A percentile compares a stretch with the other conserved stretches of the same genome.
These are phyloP conservation scores for Boletus rubropictus DNA, from an alignment of 768 basidiomycete species.

Conservation along the genomic window DNA sequence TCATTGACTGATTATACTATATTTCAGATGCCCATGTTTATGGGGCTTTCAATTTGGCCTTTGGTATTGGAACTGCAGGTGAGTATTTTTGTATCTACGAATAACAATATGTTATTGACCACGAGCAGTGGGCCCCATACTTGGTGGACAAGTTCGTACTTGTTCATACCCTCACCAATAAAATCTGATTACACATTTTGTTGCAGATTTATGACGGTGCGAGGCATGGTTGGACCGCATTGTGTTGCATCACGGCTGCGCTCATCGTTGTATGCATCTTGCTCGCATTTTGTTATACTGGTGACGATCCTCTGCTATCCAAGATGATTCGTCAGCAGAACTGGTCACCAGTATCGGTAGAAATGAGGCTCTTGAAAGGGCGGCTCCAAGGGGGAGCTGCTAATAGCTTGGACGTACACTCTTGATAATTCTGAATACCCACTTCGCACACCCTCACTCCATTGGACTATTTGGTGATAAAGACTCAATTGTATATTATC, in stretches of 20 bases:
- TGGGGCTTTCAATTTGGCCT: conserved; percentile 68
- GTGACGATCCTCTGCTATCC: conserved; percentile 38
- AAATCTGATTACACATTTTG: conserved; percentile 2
- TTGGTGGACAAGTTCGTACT: conserved; percentile 56
- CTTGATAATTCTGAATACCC: conserved; percentile 6
- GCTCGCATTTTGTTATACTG: conserved; percentile 44
- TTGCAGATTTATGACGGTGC: conserved; percentile 55
- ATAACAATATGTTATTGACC: conserved; percentile 1
- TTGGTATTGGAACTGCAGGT: conserved; percentile 60
- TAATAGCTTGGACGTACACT: neutral
- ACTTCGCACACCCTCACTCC: neutral
- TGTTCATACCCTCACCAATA: neutral
- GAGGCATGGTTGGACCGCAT: conserved; percentile 52
- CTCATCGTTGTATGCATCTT: conserved; percentile 36
- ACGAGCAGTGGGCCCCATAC: conserved; percentile 56
- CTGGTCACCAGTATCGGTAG: conserved; percentile 8
- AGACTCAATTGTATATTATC: conserved; percentile 11
- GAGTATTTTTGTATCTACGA: conserved; percentile 17
- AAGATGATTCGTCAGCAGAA: conserved; percentile 22
- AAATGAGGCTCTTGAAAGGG: conserved; percentile 7
- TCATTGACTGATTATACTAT: neutral
- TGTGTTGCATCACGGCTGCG: conserved; percentile 46
- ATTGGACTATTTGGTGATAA: conserved; percentile 9
- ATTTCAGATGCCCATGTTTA: conserved; percentile 64
- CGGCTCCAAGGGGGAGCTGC: neutral